phyloP scores from a whole-genome alignment of 441 rosid species.

The Kokia cookei region DNA sequence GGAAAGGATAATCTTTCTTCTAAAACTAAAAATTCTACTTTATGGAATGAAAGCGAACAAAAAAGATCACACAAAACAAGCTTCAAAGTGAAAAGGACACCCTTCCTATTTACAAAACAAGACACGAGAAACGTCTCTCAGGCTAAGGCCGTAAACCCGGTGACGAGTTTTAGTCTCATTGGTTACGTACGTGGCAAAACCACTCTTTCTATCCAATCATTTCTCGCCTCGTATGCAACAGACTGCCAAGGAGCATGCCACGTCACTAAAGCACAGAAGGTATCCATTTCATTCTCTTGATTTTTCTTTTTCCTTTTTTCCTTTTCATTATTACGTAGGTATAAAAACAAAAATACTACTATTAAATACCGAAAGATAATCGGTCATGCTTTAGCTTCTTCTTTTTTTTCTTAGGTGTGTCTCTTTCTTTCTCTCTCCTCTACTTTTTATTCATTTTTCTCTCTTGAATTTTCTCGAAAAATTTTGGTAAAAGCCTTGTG shows the following conservation, averaged over 20 bases:
- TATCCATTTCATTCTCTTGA: not conserved
- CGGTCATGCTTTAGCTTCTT: not conserved
- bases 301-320: too few relatives aligned
- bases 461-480: not conserved
- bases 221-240: not conserved
- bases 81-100: not conserved
- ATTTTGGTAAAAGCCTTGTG: not conserved
- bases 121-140: conserved; percentile 6
- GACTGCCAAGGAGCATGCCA: not conserved
- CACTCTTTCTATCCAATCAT: not conserved
- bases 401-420: not conserved
- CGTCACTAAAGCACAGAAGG: conserved; percentile 5
- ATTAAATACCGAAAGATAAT: not conserved
- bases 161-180: not conserved
- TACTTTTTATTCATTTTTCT: not conserved
- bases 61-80: not conserved
- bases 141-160: not conserved
- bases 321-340: not conserved
- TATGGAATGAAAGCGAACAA: not conserved
- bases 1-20: not conserved
- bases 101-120: not conserved
- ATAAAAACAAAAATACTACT: not conserved
- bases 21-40: not conserved
- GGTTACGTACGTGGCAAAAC: conserved; percentile 1
- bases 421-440: not conserved